Percentiles rank a stretch among this genome's conserved stretches.
Conservation (phyloP, 352 stramenopile genomes). For the Phytophthora citricola region DNA sequence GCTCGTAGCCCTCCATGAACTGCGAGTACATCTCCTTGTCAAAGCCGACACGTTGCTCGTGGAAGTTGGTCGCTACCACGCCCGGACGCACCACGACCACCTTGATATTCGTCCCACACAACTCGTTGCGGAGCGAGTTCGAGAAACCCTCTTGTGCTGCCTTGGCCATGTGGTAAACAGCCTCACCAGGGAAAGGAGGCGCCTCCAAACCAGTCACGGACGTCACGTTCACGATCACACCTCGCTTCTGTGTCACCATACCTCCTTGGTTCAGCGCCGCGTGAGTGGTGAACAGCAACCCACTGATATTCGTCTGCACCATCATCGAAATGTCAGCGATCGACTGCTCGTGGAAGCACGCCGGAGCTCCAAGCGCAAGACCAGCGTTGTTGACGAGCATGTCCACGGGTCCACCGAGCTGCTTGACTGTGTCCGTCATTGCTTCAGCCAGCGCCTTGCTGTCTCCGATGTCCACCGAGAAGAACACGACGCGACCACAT, state of each 20-base stretch:
- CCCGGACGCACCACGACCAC: slow-evolving; percentile 38
- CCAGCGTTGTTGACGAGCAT: slow-evolving; percentile 42
- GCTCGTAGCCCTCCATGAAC: slow-evolving; percentile 42
- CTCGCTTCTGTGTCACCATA: slow-evolving; percentile 29
- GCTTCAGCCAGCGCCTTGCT: slow-evolving; percentile 20
- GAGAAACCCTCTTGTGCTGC: slow-evolving; percentile 37
- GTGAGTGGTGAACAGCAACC: slow-evolving; percentile 32
- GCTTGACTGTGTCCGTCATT: slow-evolving; percentile 16
- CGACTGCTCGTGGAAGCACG: slow-evolving; percentile 32
- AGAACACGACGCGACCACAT: slow-evolving; percentile 15
- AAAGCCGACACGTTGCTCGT: slow-evolving; percentile 41
- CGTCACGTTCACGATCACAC: slow-evolving; percentile 37
- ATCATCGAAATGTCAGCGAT: slow-evolving; percentile 36
- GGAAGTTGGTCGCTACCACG: slow-evolving; percentile 42
- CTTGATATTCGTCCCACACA: slow-evolving; percentile 41
- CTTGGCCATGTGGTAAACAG: slow-evolving; percentile 39
- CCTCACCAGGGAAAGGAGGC: slow-evolving; percentile 34
- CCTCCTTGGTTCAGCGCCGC: slow-evolving; percentile 32
- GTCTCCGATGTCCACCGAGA: slow-evolving; percentile 24
- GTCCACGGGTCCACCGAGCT: slow-evolving; percentile 28
- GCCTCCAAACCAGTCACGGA: slow-evolving; percentile 37
- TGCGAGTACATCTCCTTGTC: slow-evolving; percentile 28
- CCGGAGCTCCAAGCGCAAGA: slow-evolving; percentile 28
- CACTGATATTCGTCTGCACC: slow-evolving; percentile 37
- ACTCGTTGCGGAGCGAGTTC: slow-evolving; percentile 35